A percentile compares a stretch with the other conserved stretches of the same genome.
Evolutionary conservation across 2,329 filamentous ascomycete species (phyloP).

Genomic region (Pseudogymnoascus sp.): DNA sequence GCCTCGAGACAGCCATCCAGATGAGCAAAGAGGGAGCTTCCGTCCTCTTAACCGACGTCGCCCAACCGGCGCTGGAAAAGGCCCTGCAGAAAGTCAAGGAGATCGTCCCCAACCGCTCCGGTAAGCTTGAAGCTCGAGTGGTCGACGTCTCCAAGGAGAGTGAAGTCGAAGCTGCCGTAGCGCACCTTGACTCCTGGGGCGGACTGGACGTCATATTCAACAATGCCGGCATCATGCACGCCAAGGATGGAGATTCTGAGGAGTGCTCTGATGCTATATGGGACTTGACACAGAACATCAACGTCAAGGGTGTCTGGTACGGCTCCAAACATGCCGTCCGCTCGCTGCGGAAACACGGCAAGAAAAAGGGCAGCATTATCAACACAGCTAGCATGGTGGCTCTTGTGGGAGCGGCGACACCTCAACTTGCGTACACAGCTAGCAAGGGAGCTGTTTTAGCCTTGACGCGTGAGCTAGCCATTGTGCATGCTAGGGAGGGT

Average conservation of each 20-base stretch:
- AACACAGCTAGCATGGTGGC: conserved; percentile 68
- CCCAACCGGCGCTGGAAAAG: conserved; percentile 53
- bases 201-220: conserved; percentile 71
- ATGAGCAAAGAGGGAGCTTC: conserved; percentile 64
- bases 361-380: conserved; percentile 61
- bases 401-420: conserved; percentile 61
- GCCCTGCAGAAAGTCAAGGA: conserved; percentile 52
- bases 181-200: conserved; percentile 58
- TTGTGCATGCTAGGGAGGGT: conserved; percentile 65
- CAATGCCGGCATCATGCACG: conserved; percentile 77
- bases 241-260: conserved; percentile 54
- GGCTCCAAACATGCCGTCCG: conserved; percentile 66
- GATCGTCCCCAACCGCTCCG: conserved; percentile 42
- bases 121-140: conserved; percentile 42
- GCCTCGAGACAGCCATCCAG: conserved; percentile 65
- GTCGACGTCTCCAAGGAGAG: conserved; percentile 64
- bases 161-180: conserved; percentile 54
- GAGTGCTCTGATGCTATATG: conserved; percentile 66
- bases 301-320: conserved; percentile 74
- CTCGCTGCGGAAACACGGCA: conserved; percentile 57
- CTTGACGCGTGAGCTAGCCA: conserved; percentile 65
- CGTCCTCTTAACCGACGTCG: conserved; percentile 64
- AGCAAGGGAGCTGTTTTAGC: conserved; percentile 69
- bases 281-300: conserved; percentile 68
- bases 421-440: conserved; percentile 67